These are phyloP conservation scores for Fraxinus sp. DNA, from an alignment of 305 asterid species.

Conservation along the genomic window DNA sequence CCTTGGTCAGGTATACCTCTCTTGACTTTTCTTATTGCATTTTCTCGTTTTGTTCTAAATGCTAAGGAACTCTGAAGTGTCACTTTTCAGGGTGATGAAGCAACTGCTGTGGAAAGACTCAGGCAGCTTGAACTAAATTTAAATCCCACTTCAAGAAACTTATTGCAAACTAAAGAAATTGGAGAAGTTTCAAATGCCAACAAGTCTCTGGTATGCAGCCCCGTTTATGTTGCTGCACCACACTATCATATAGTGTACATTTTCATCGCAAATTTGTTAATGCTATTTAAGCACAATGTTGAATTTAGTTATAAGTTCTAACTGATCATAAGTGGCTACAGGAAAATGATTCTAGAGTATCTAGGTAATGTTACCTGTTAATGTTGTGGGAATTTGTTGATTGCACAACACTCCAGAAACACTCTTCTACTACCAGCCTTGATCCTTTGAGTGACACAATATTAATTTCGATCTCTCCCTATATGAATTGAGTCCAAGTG, in stretches of 20 bases:
- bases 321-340: slow-evolving; percentile 8
- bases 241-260: not conserved
- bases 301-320: not conserved
- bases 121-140: slow-evolving; percentile 63
- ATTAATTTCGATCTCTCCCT: not conserved
- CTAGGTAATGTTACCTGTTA: not conserved
- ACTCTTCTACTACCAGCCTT: not conserved
- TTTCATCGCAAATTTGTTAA: not conserved
- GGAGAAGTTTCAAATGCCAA: slow-evolving; percentile 55
- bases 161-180: slow-evolving; percentile 54
- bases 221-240: slow-evolving; percentile 19
- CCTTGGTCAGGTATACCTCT: slow-evolving; percentile 80
- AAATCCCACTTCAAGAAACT: slow-evolving; percentile 48
- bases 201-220: slow-evolving; percentile 63
- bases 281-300: not conserved
- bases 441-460: not conserved
- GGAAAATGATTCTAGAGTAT: not conserved
- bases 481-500: not conserved
- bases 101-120: slow-evolving; percentile 70
- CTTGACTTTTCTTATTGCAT: slow-evolving; percentile 20
- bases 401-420: slow-evolving; percentile 2
- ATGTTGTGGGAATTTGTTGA: not conserved
- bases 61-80: slow-evolving; percentile 20
- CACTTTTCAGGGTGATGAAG: slow-evolving; percentile 76
- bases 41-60: slow-evolving; percentile 6